Percentiles rank a stretch among this genome's conserved stretches.
phyloP scores from a whole-genome alignment of 2,329 filamentous ascomycete species.

The Fusarium sp. region DNA sequence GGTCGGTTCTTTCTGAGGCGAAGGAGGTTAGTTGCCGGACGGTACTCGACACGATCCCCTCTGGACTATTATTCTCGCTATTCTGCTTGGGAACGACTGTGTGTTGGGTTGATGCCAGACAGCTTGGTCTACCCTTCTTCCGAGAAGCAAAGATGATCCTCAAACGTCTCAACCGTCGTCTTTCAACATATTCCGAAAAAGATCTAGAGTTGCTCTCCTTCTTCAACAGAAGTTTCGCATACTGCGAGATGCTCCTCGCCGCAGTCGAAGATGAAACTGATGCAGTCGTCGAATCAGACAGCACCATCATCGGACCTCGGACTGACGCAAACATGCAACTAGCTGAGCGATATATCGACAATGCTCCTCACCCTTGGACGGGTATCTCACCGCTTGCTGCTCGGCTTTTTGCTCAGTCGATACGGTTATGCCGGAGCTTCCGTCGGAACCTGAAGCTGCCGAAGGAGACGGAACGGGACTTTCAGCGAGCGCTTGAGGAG shows the following conservation, averaged over 20 bases:
- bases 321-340: slow-evolving; percentile 21
- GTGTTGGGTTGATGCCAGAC: slow-evolving; percentile 51
- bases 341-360: slow-evolving; percentile 26
- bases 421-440: slow-evolving; percentile 49
- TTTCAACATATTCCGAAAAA: slow-evolving; percentile 17
- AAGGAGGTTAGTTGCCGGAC: slow-evolving; percentile 38
- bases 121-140: slow-evolving; percentile 48
- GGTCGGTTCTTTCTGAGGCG: slow-evolving; percentile 48
- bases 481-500: slow-evolving; percentile 38
- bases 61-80: slow-evolving; percentile 49
- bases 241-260: slow-evolving; percentile 54
- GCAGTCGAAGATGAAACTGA: slow-evolving; percentile 47
- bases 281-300: not conserved
- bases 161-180: slow-evolving; percentile 38
- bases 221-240: slow-evolving; percentile 51
- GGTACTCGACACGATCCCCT: slow-evolving; percentile 41
- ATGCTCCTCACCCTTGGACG: slow-evolving; percentile 50
- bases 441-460: slow-evolving; percentile 39
- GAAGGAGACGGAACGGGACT: slow-evolving; percentile 42
- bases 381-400: slow-evolving; percentile 49
- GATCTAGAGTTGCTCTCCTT: slow-evolving; percentile 47
- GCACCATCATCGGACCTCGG: not conserved
- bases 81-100: slow-evolving; percentile 53
- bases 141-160: slow-evolving; percentile 43
- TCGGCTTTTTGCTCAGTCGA: slow-evolving; percentile 48